Evolutionary conservation across 768 basidiomycete species (phyloP), one percentile per base, ranked within the genome.

Genomic region (Panellus pusillus): DNA sequence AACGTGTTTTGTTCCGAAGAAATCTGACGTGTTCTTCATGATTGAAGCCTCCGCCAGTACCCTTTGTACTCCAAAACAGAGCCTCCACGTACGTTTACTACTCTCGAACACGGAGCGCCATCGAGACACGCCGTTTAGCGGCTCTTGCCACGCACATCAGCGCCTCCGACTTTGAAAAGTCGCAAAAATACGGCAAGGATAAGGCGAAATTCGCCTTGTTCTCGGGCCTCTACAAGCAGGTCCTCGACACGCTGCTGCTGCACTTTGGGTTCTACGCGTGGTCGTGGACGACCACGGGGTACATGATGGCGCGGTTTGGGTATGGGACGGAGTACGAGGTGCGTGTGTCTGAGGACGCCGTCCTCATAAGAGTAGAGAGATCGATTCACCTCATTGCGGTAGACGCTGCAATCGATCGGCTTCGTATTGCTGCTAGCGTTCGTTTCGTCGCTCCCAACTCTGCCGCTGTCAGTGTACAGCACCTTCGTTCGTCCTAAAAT

Each of bases 101-200:
- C 8, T 35, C 8, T 35, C 14, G 9, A 14, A 35, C 32, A 35
- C 32, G 7, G 24, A 24, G 24, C 24, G 24, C 24, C 24, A 24
- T 24, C 6, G 3, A 2, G 24, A 24, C 3, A 35, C 32, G 14
- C 32, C 7, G 11, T 14, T 14, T 35, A 1, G 65, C 79, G 2
- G 83, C 81, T 3, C 80, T 97, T 3, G 83, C 81, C 4, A 69
- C 70, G 1, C 86, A 93, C 66, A 86, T 95, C 62, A 77, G 79
- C 14, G 66, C 72, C 9, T 81, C 86, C 2, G 84, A 83, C 13
- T 96, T 95, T 69, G 76, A 83, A 56, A 97, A 97, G 64, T 94
- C 93, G 0, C 96, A 99, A 68, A 73, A 78, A 38, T 99, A 99
- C 72, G 93, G 93, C 17, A 83, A 80, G 46, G 91, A 93, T 79